Base-by-base conservation (phyloP, 2,329 filamentous ascomycete species). In the Metarhizium rileyi region DNA sequence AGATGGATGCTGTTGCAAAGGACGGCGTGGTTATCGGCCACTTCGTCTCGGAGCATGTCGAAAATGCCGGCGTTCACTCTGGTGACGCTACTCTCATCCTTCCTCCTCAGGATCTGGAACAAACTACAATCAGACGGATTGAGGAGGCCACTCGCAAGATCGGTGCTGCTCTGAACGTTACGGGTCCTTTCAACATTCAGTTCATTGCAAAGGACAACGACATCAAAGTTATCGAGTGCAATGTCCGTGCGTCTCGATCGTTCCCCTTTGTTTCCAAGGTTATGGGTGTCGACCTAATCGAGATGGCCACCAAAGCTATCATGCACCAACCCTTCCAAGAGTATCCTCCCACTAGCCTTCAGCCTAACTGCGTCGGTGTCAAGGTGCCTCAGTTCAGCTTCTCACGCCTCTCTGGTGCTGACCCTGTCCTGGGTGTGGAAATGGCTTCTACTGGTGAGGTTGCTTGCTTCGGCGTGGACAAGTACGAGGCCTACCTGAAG, bases 121-220 rank as follows among this genome's bases (percentile, higher is more conserved):
- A 77, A 6, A 91, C 93, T 56, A 98, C 93, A 0, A 90, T 97
- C 47, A 73, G 82, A 53, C 83, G 91, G 57, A 97, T 98, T 51
- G 90, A 91, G 66, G 90, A 96, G 66, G 93, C 93, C 3, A 97
- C 93, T 14, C 79, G 85, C 58, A 97, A 97, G 78, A 97, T 98
- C 59, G 93, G 86, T 57, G 84, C 86, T 54, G 91, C 93, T 16
- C 78, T 97, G 52, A 96, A 97, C 65, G 86, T 98, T 50, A 97
- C 93, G 38, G 93, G 93, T 46, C 93, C 93, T 22, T 96, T 86
- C 79, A 98, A 98, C 71, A 98, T 98, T 55, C 93, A 98, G 67
- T 97, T 98, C 73, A 98, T 98, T 61, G 93, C 93, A 61, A 97
- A 97, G 74, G 90, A 97, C 67, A 97, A 97, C 66, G 91, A 97